phyloP scores from a whole-genome alignment of 78 protist genomes.

The Cavenderia fasciculata region DNA sequence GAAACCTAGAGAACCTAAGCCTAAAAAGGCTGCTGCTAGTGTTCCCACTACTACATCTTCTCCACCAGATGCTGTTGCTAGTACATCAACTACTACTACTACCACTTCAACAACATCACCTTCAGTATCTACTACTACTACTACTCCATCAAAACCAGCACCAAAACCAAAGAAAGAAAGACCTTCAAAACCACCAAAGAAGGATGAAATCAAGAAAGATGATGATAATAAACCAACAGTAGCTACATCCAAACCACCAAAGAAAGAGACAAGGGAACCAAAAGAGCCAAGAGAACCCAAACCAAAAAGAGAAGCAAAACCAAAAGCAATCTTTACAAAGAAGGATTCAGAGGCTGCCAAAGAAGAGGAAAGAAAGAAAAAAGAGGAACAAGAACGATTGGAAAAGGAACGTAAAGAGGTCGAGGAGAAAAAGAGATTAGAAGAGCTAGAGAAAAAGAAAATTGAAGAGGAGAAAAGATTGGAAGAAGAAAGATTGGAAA shows the following conservation, averaged over 20 bases:
- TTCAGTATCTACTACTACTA: not conserved
- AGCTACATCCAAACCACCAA: not conserved
- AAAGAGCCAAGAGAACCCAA: not conserved
- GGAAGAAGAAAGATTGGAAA: not conserved
- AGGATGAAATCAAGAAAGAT: too few species aligned
- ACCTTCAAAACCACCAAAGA: not conserved
- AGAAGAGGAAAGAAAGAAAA: slow-evolving; percentile 20
- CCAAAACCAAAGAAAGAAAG: not conserved
- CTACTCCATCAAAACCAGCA: not conserved
- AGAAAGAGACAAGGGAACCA: not conserved
- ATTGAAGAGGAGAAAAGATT: slow-evolving; percentile 7
- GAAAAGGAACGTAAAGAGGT: not conserved
- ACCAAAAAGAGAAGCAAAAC: slow-evolving; percentile 2
- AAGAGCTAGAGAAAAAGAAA: not conserved
- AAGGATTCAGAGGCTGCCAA: not conserved
- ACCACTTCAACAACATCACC: not conserved
- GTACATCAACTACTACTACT: not conserved
- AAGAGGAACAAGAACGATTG: not conserved
- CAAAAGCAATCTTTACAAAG: not conserved
- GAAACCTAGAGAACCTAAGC: too few species aligned
- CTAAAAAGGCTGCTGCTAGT: too few species aligned
- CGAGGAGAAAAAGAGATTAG: not conserved
- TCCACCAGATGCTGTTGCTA: not conserved
- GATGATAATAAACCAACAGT: too few species aligned
- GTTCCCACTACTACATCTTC: too few species aligned